Evolutionary conservation across 2,329 filamentous ascomycete species (phyloP), one percentile per base, ranked within the genome.

Genomic region (Ascosphaera acerosa): DNA sequence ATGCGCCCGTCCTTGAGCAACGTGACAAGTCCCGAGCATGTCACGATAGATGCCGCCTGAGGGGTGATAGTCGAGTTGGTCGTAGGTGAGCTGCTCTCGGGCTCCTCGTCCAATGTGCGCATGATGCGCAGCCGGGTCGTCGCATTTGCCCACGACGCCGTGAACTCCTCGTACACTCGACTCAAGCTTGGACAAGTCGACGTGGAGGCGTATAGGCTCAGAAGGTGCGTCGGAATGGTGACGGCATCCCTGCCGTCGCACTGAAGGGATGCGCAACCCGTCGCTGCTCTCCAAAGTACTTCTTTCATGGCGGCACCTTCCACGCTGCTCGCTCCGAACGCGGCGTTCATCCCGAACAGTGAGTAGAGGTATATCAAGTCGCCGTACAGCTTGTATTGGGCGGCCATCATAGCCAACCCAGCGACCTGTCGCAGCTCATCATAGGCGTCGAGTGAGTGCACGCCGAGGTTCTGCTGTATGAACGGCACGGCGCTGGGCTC

Each of bases 361-460:
- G 26, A 28, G 16, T 28, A 28, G 5, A 28, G 26, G 16, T 28
- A 28, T 28, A 28, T 15, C 26, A 28, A 14, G 12, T 28, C 26
- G 6, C 26, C 26, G 16, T 28, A 28, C 5, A 5, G 26, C 16
- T 28, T 5, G 16, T 6, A 28, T 14, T 28, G 14, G n/a, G 26
- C 26, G 6, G 26, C 26, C 26, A 28, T 28, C 5, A 28, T 28
- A 5, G 26, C 26, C 16, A 28, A 28, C 16, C n/a, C 6, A n/a
- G 26, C 26, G 16, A 28, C 26, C 26, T 14, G 14, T 15, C 26
- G 14, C 12, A 28, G 5, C 12, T 28, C 26, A 28, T 28, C 26
- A 28, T 28, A 28, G 26, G 26, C 26, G n/a, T 28, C 26, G n/a
- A 28, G 12, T 7, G 26, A 28, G 16, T 28, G 26, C 14, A 28